Base-by-base conservation (phyloP, 805 yeast species). In the Candida gorgasii region DNA sequence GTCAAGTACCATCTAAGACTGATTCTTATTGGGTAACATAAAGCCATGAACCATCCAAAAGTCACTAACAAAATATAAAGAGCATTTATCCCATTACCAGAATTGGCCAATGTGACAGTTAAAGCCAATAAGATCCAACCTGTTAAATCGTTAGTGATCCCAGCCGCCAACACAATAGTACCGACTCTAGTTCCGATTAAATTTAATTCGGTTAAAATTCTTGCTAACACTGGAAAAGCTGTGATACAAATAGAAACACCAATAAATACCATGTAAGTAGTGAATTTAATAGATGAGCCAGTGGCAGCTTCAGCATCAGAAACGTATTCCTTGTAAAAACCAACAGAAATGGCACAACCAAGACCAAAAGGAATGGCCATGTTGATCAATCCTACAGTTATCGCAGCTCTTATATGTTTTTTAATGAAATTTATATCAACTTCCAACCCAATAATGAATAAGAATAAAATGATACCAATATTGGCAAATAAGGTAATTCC, bases 201-300 rank as follows among this genome's bases (percentile, higher is more conserved):
- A 49, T 86, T 74, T 48, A 86, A 69, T 55, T 86, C 92, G 4
- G 89, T 81, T 49, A 86, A 64, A 19, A 86, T 86, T 57, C 95
- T 78, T 1, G 87, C 92, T 47, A 86, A 63, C 2, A 86, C 95
- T 0, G 95, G 95, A 60, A 86, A 82, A 0, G 95, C 95, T 3
- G 95, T 86, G 50, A 86, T 84, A 48, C 92, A 80, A 72, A 86
- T 74, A 2, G 95, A 92, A 9, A 84, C 89, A 2, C 92, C 90
- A 39, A 86, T 81, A 52, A 86, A 86, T 8, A 86, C 86, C 84
- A 83, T 80, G 52, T 74, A 86, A 0, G 89, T 84, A 11, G 90
- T 81, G 56, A 85, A 86, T 41, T 79, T 69, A 26, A 81, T 69
- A 4, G 59, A 57, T 6, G n/a, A 5, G 4, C 28, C 37, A 14